Evolutionary conservation across 2,329 filamentous ascomycete genomes (phyloP).

Genomic region (Coleophoma eucalyptorum): DNA sequence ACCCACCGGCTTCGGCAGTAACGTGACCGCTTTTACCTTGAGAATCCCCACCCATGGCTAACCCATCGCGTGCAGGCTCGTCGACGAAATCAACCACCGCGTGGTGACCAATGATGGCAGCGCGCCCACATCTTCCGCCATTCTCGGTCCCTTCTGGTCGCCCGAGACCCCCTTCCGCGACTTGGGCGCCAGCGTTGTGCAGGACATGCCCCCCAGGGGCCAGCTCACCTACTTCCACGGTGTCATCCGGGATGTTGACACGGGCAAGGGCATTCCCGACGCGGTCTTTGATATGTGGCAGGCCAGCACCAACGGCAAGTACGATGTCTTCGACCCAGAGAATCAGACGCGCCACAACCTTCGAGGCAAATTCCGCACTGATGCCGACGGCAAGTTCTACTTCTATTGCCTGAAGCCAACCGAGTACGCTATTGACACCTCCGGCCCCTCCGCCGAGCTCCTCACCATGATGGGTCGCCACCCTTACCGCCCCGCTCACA

Average conservation of each 20-base stretch:
- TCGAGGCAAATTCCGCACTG: constrained; percentile 69
- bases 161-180: constrained; percentile 70
- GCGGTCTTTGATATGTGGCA: constrained; percentile 79
- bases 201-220: constrained; percentile 54
- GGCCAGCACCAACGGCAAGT: constrained; percentile 70
- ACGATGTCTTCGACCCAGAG: constrained; percentile 72
- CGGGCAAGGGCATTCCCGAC: constrained; percentile 60
- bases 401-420: constrained; percentile 76
- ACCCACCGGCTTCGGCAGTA: not conserved
- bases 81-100: constrained; percentile 64
- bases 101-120: constrained; percentile 57
- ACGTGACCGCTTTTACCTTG: not conserved
- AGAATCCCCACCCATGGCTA: not conserved
- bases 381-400: constrained; percentile 65
- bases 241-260: constrained; percentile 59
- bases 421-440: constrained; percentile 66
- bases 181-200: constrained; percentile 63
- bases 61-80: constrained; percentile 39
- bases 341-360: constrained; percentile 72
- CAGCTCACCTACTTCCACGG: constrained; percentile 67
- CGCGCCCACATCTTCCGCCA: constrained; percentile 69
- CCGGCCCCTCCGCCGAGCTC: constrained; percentile 52
- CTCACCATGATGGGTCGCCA: constrained; percentile 49
- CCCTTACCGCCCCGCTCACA: constrained; percentile 51
- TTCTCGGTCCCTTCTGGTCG: constrained; percentile 76